Conservation (phyloP, 2,329 filamentous ascomycete species). For the Huntiella decipiens region DNA sequence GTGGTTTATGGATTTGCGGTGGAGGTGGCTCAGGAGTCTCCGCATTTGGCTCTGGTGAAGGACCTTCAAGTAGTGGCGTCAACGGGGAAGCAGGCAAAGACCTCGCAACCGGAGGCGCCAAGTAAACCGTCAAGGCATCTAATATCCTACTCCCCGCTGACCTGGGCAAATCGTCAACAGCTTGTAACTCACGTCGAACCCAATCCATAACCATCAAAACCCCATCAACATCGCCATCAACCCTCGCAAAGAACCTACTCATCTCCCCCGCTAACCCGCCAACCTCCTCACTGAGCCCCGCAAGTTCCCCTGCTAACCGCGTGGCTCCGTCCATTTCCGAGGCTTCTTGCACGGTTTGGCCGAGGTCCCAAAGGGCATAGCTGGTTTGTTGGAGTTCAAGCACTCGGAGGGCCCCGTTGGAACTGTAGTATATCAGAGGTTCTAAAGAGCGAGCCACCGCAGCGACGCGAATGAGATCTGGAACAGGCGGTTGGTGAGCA, state of each 20-base stretch:
- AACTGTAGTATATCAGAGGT: conserved; percentile 84
- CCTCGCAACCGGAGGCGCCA: background rate
- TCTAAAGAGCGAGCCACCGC: conserved; percentile 81
- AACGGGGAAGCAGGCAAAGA: background rate
- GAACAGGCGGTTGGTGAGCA: conserved; percentile 31
- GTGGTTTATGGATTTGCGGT: background rate
- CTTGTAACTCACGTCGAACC: conserved; percentile 65
- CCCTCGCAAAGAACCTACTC: conserved; percentile 80
- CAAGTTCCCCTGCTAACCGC: conserved; percentile 69
- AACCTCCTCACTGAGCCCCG: conserved; percentile 68
- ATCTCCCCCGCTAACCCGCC: conserved; percentile 72
- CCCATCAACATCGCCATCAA: conserved; percentile 80
- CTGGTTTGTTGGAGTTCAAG: conserved; percentile 78
- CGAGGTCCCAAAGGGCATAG: conserved; percentile 84
- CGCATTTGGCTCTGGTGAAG: background rate
- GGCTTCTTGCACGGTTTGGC: conserved; percentile 60
- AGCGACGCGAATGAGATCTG: conserved; percentile 79
- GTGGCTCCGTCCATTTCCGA: conserved; percentile 83
- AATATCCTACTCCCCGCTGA: conserved; percentile 46
- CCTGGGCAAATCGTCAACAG: conserved; percentile 39
- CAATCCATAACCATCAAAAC: conserved; percentile 94
- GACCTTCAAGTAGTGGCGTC: no score
- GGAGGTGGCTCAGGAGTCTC: background rate
- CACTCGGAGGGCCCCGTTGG: conserved; percentile 72
- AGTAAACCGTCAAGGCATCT: conserved; percentile 41